A percentile compares a stretch with the other conserved stretches of the same genome.
These are phyloP conservation scores for Corinectria fuckeliana DNA, from an alignment of 2,329 filamentous ascomycete species.

Conservation along the genomic window DNA sequence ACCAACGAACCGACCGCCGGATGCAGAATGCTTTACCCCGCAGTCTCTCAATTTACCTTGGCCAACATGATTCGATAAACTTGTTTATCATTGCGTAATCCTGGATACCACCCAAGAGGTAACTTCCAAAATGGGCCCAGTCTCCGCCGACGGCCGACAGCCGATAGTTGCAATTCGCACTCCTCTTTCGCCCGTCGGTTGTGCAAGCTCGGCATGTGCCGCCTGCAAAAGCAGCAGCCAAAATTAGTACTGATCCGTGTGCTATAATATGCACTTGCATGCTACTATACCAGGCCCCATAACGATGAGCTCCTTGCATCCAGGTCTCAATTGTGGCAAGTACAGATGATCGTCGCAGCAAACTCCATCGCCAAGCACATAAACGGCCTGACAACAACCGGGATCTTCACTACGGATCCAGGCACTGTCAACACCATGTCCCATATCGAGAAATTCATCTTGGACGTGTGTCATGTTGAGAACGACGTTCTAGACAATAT, in stretches of 20 bases:
- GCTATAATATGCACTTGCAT: no score
- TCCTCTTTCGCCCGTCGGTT: neutral
- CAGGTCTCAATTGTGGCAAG: no score
- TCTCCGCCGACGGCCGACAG: neutral
- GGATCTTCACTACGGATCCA: constrained; percentile 46
- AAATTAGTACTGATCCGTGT: neutral
- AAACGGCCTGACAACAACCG: constrained; percentile 39
- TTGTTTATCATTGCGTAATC: neutral
- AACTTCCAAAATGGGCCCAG: neutral
- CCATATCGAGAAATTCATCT: constrained; percentile 66
- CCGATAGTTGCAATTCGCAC: neutral
- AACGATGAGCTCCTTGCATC: no score
- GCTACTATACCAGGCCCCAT: no score
- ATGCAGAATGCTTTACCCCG: neutral
- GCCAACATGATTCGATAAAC: neutral
- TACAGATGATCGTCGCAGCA: constrained; percentile 38
- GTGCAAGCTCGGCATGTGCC: neutral
- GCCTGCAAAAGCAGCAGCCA: neutral
- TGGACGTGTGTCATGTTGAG: constrained; percentile 66
- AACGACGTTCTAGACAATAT: constrained; percentile 60
- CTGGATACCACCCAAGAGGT: neutral
- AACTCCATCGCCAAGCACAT: constrained; percentile 35
- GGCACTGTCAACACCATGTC: constrained; percentile 75
- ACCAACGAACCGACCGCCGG: neutral
- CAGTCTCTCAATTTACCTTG: neutral